Conservation (phyloP, 2,329 filamentous ascomycete genomes). For the Gaeumannomyces tritici region DNA sequence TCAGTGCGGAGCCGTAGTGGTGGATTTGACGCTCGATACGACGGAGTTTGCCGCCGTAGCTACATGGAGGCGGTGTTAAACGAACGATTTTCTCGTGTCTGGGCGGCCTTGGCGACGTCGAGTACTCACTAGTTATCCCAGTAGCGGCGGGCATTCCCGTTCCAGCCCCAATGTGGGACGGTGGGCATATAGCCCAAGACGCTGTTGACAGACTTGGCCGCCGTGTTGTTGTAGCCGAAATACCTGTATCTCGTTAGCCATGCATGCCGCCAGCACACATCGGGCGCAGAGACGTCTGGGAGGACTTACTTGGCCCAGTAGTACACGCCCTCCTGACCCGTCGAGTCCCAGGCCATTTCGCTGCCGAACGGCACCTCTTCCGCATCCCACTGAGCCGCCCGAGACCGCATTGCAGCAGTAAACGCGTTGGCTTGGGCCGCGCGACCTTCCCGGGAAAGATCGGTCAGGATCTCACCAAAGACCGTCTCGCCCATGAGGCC, state of each 20-base stretch:
- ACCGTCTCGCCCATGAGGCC: constrained; percentile 53
- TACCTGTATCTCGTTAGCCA: constrained; percentile 19
- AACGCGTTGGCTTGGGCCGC: constrained; percentile 27
- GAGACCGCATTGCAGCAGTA: constrained; percentile 34
- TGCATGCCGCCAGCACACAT: constrained; percentile 6
- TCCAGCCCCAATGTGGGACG: constrained; percentile 52
- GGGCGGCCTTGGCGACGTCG: too few species aligned
- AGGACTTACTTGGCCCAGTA: constrained; percentile 39
- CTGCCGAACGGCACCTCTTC: constrained; percentile 45
- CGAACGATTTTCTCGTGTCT: not conserved
- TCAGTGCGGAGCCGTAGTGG: constrained; percentile 51
- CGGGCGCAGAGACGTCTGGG: not conserved
- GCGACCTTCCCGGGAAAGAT: constrained; percentile 37
- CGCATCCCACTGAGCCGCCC: constrained; percentile 39
- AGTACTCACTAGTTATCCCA: constrained; percentile 45
- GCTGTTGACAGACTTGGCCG: constrained; percentile 38
- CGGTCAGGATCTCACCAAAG: constrained; percentile 40
- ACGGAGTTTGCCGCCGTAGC: constrained; percentile 30
- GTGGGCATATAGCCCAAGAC: constrained; percentile 48
- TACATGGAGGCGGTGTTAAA: constrained; percentile 7
- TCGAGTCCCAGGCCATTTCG: constrained; percentile 55
- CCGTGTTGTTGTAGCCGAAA: constrained; percentile 36
- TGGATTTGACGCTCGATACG: constrained; percentile 43
- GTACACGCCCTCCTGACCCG: constrained; percentile 51
- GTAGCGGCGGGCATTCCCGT: constrained; percentile 50